phyloP scores from a whole-genome alignment of 192 early-diverging fungal genomes.

The Chytriomyces sp. region DNA sequence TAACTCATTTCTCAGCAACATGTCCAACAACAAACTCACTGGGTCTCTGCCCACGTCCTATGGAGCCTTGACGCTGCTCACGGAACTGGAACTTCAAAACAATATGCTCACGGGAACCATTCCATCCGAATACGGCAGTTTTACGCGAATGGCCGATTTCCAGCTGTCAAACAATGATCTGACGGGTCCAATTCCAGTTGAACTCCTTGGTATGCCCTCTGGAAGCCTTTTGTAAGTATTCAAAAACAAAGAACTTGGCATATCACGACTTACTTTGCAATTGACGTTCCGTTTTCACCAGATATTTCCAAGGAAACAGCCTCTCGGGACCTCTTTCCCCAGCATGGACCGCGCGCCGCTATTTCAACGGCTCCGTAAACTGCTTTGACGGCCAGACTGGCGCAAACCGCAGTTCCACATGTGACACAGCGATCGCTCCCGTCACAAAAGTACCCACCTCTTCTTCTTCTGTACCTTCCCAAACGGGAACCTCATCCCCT shows the following conservation, averaged over 20 bases:
- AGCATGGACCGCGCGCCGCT: neutral
- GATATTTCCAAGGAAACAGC: neutral
- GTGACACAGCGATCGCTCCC: too few species aligned
- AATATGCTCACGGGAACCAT: neutral
- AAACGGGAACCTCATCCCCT: too few species aligned
- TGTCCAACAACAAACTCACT: neutral
- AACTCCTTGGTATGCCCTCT: neutral
- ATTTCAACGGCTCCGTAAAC: neutral
- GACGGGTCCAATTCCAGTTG: neutral
- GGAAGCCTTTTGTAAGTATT: neutral
- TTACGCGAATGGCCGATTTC: neutral
- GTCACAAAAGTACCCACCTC: too few species aligned
- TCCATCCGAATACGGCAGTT: neutral
- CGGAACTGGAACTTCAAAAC: neutral
- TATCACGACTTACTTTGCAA: neutral
- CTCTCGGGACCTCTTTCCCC: neutral
- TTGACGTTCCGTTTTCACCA: neutral
- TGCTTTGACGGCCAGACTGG: neutral
- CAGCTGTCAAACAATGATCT: neutral
- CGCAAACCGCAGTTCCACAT: neutral
- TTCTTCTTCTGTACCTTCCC: too few species aligned
- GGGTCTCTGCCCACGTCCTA: neutral
- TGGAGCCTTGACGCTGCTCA: neutral
- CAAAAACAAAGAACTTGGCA: neutral
- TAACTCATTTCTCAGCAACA: neutral